Conservation (phyloP, 768 basidiomycete genomes). For the Leccinum barrowsii region DNA sequence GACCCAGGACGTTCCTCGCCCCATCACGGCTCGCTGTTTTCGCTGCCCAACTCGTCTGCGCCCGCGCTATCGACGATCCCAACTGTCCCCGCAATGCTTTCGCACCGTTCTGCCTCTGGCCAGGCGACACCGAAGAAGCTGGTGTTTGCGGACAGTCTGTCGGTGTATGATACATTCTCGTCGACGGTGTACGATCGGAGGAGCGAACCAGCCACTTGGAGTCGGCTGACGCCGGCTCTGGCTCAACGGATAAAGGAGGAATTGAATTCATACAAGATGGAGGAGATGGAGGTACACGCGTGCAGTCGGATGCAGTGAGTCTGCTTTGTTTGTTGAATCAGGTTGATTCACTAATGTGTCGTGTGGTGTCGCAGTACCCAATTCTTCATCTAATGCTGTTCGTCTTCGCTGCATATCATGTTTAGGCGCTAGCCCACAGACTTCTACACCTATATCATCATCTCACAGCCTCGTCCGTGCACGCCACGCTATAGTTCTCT, state of each 20-base stretch:
- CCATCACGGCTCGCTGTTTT: constrained; percentile 54
- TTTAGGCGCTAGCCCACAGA: constrained; percentile 31
- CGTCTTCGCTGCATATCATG: constrained; percentile 24
- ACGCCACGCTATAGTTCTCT: constrained; percentile 19
- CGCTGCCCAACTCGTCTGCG: constrained; percentile 85
- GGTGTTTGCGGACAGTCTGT: constrained; percentile 87
- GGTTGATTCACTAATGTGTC: background rate
- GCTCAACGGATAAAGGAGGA: constrained; percentile 98
- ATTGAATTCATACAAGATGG: constrained; percentile 98
- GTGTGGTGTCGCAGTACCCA: constrained; percentile 55
- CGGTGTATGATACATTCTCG: constrained; percentile 97
- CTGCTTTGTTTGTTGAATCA: background rate
- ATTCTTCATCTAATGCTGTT: constrained; percentile 70
- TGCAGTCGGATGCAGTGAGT: constrained; percentile 87
- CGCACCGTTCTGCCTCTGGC: constrained; percentile 72
- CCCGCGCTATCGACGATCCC: constrained; percentile 71
- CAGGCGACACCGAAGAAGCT: constrained; percentile 73
- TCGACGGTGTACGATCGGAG: constrained; percentile 87
- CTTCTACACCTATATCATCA: constrained; percentile 23
- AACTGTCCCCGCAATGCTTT: constrained; percentile 45
- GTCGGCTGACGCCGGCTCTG: constrained; percentile 87
- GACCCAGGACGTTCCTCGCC: constrained; percentile 35
- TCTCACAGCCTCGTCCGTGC: constrained; percentile 10
- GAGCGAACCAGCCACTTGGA: constrained; percentile 97
- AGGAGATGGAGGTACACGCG: constrained; percentile 99